Conservation (phyloP, 75 land plant genomes). For the Sequoia sempervirens region DNA sequence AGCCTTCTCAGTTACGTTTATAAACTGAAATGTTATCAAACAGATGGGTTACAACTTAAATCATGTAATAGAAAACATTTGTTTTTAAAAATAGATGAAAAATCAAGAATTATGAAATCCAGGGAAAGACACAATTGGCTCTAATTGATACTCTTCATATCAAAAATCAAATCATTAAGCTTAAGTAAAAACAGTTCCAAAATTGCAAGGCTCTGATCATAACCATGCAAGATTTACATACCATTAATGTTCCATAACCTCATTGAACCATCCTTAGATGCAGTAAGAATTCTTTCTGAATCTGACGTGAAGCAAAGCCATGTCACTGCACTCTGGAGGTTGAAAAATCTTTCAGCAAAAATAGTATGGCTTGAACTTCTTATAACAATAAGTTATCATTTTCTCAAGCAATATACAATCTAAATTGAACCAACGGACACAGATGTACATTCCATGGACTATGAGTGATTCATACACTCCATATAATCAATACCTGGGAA, state of each 20-base stretch:
- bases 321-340: constrained; percentile 91
- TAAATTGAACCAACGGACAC: neutral
- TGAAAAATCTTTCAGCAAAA: neutral
- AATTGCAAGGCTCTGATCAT: neutral
- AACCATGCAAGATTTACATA: constrained; percentile 19
- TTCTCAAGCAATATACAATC: neutral
- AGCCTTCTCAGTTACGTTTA: neutral
- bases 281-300: constrained; percentile 86
- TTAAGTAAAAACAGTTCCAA: neutral
- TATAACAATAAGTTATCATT: neutral
- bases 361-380: neutral
- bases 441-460: neutral
- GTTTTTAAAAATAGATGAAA: neutral
- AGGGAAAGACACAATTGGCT: neutral
- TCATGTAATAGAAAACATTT: neutral
- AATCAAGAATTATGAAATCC: neutral
- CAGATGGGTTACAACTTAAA: neutral
- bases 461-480: neutral
- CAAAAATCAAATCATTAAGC: neutral
- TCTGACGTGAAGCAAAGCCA: constrained; percentile 83
- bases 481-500: neutral
- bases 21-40: neutral
- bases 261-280: constrained; percentile 96
- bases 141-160: neutral
- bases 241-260: constrained; percentile 98